Evolutionary conservation across 257 asterid genomes (phyloP).

Genomic region (Nicotiana knightiana): DNA sequence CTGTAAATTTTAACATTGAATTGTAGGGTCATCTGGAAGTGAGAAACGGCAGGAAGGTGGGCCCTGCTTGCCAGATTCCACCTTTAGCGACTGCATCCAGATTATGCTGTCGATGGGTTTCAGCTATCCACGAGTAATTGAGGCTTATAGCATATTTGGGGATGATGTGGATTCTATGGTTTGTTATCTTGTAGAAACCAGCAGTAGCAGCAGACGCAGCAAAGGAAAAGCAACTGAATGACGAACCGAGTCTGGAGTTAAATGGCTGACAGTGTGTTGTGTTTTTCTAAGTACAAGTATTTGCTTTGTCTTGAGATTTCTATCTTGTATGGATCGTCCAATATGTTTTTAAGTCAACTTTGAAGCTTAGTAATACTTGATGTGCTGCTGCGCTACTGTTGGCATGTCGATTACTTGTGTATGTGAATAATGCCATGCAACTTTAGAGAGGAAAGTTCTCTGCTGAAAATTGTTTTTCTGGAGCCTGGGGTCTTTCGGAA

Average conservation of each 20-base stretch:
- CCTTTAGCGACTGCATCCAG: conserved; percentile 66
- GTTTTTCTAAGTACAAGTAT: not conserved
- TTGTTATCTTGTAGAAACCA: conserved; percentile 70
- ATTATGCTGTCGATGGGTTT: conserved; percentile 87
- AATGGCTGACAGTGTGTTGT: not conserved
- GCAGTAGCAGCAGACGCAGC: conserved; percentile 69
- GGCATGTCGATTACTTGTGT: not conserved
- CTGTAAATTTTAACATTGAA: not conserved
- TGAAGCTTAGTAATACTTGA: not conserved
- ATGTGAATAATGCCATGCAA: not conserved
- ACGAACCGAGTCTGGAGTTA: conserved; percentile 3
- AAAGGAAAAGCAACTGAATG: conserved; percentile 95
- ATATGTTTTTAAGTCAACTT: not conserved
- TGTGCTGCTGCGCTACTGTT: not conserved
- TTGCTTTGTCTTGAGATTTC: not conserved
- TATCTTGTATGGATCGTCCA: not conserved
- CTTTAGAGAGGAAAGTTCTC: too few relatives aligned
- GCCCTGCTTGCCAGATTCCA: not conserved
- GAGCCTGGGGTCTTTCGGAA: too few relatives aligned
- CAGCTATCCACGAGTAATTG: conserved; percentile 85
- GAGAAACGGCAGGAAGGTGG: conserved; percentile 39
- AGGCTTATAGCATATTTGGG: conserved; percentile 90
- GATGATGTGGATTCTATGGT: conserved; percentile 95
- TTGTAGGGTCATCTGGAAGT: conserved; percentile 61
- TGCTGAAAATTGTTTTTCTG: too few relatives aligned